Base-by-base conservation (phyloP, 2,329 filamentous ascomycete species). In the Ascomycota sp. region DNA sequence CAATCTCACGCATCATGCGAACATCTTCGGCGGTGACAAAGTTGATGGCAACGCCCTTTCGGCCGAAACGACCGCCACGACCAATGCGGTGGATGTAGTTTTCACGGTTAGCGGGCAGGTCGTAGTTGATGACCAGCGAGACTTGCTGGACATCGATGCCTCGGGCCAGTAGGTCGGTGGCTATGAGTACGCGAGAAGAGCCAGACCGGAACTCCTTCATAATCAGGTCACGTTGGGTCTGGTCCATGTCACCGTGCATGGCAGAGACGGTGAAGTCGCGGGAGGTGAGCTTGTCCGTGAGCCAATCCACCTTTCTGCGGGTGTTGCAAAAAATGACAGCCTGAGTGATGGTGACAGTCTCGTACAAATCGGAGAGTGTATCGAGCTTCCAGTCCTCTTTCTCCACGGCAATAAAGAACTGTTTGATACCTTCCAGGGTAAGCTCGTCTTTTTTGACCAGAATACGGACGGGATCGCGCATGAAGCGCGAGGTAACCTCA, bases 261-360 rank as follows among this genome's bases (percentile, higher is more conserved):
- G 86, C 84, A 29, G 86, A 93, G 58, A 98, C 89, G 42, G 89
- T 95, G 70, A 98, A 98, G 65, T 98, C 86, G 67, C 83, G 82
- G 50, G 80, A 79, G 50, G 82, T 91, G 57, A 98, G 83, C 76
- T 95, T 95, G 65, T 95, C 86, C 47, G 89, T 95, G 50, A 98
- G 78, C 89, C 89, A 98, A 68, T 98, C 89, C 53, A 98, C 89
- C 84, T 98, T 98, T 72, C 86, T 79, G 60, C 89, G 80, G 56
- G 89, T 98, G 76, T 98, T 98, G 76, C 89, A 98, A 80, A 98
- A 98, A 65, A 98, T 98, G 62, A 98, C 89, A 39, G 89, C 89
- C 63, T 98, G 89, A 49, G 89, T 98, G 54, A 95, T 98, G 57
- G 89, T 98, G 55, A 98, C 79, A 36, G 89, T 98, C 68, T 98